Base-by-base conservation (phyloP, 129 eudicot genomes). In the Saposhnikovia divaricata region DNA sequence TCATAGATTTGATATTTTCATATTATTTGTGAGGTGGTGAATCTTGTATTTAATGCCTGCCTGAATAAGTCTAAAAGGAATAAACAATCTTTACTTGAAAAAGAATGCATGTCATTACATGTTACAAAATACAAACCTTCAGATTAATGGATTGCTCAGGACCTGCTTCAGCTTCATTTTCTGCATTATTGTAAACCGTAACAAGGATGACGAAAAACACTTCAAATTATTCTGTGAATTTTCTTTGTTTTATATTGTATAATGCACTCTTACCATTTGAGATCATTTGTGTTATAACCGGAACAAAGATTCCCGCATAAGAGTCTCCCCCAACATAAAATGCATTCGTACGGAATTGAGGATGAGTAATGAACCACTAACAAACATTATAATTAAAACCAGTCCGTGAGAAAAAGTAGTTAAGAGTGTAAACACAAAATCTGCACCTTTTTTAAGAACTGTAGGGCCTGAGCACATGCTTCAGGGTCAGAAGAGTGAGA, bases 261-360 rank as follows among this genome's bases (percentile, higher is more conserved):
- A 39, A 42, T n/a, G 46, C 27, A 72, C 50, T 71, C 72, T 57
- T 82, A 79, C 85, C 85, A 45, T 82, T 42, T 59, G 84, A 77
- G 72, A 85, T 80, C 43, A 82, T 43, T 63, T 83, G 82, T 50
- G 82, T 25, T 18, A 86, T 51, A 76, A 77, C 34, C 6, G 89
- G 86, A 46, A 79, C 82, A 12, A 78, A 68, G 21, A 83, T 59
- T 59, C 91, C 91, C 2, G 80, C 40, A 37, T 85, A 88, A 0
- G 91, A 85, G 74, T 85, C 89, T 65, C 91, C 91, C 44, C 84
- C 91, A 55, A 88, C 9, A 75, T 88, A 88, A 42, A 88, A 50
- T 7, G 84, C 81, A 78, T 85, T 88, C 5, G 76, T 0, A n/a
- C 42, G 76, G 34, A 72, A 72, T 19, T 42, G 28, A 16, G 76